Conservation (phyloP, 2,329 filamentous ascomycete genomes). For the Incumbomyces lentus region DNA sequence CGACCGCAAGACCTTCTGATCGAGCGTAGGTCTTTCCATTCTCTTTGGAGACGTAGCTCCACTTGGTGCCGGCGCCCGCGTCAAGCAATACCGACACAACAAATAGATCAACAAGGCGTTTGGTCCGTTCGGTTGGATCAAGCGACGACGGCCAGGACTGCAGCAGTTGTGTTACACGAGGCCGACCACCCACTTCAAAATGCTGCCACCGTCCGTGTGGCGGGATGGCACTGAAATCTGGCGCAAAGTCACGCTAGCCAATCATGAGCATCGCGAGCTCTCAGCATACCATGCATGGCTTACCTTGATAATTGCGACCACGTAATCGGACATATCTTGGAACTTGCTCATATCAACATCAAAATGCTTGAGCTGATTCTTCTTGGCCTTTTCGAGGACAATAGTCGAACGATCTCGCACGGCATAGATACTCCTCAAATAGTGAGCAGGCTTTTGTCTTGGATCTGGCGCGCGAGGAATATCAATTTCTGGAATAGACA, state of each 20-base stretch:
- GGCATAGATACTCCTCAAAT: constrained; percentile 78
- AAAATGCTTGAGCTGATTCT: constrained; percentile 73
- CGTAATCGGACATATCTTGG: constrained; percentile 69
- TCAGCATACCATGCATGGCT: neutral
- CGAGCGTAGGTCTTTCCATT: constrained; percentile 72
- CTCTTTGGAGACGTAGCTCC: constrained; percentile 87
- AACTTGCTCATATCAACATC: constrained; percentile 82
- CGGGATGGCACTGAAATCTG: constrained; percentile 63
- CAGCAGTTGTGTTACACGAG: constrained; percentile 39
- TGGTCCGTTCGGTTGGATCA: constrained; percentile 51
- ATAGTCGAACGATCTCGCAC: constrained; percentile 70
- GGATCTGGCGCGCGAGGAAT: constrained; percentile 81
- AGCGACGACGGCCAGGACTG: constrained; percentile 44
- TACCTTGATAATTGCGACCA: constrained; percentile 92
- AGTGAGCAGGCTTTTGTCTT: constrained; percentile 74
- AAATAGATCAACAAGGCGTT: constrained; percentile 51
- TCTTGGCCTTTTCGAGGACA: constrained; percentile 65
- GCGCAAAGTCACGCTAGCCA: constrained; percentile 56
- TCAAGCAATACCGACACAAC: constrained; percentile 51
- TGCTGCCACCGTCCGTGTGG: constrained; percentile 63
- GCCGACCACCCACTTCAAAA: constrained; percentile 47
- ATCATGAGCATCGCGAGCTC: neutral
- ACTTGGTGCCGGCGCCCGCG: constrained; percentile 75
- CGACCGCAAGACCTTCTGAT: constrained; percentile 77
- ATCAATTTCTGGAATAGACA: constrained; percentile 54